phyloP scores from a whole-genome alignment of 2,329 filamentous ascomycete species.

The Phyllosticta paracitricarpa region DNA sequence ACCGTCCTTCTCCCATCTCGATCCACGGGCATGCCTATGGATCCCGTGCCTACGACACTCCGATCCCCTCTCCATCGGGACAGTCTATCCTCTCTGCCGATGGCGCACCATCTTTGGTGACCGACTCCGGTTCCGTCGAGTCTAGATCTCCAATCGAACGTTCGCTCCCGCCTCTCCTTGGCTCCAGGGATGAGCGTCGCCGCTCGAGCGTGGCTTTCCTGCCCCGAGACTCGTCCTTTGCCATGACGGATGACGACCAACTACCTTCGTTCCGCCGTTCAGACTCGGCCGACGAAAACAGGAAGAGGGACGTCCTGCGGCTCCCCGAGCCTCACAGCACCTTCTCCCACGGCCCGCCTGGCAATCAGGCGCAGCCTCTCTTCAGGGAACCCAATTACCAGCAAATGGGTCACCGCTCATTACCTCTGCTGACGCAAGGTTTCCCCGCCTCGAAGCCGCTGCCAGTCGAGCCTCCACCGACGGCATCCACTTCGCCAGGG shows the following conservation, averaged over 20 bases:
- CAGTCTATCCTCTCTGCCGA: conserved; percentile 56
- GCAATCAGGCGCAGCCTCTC: neutral
- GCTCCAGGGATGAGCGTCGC: conserved; percentile 26
- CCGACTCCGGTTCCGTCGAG: conserved; percentile 46
- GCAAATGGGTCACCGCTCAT: neutral
- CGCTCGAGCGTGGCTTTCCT: conserved; percentile 25
- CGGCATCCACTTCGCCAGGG: conserved; percentile 18
- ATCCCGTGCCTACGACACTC: conserved; percentile 38
- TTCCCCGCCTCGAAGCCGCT: conserved; percentile 1
- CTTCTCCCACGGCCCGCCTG: neutral
- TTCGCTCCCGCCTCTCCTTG: conserved; percentile 25
- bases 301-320: conserved; percentile 18
- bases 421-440: conserved; percentile 22
- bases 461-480: conserved; percentile 1
- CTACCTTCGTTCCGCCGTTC: neutral
- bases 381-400: conserved; percentile 9
- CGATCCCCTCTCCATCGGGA: conserved; percentile 53
- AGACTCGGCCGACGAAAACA: neutral
- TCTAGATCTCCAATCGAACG: conserved; percentile 39
- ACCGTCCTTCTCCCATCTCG: conserved; percentile 21
- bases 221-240: conserved; percentile 28
- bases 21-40: conserved; percentile 15
- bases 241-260: conserved; percentile 24
- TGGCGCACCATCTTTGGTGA: conserved; percentile 57
- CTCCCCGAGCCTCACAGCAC: conserved; percentile 1